A percentile compares a stretch with the other conserved stretches of the same genome.
phyloP scores from a whole-genome alignment of 495 filamentous ascomycete genomes.

The Xylaria flabelliformis region DNA sequence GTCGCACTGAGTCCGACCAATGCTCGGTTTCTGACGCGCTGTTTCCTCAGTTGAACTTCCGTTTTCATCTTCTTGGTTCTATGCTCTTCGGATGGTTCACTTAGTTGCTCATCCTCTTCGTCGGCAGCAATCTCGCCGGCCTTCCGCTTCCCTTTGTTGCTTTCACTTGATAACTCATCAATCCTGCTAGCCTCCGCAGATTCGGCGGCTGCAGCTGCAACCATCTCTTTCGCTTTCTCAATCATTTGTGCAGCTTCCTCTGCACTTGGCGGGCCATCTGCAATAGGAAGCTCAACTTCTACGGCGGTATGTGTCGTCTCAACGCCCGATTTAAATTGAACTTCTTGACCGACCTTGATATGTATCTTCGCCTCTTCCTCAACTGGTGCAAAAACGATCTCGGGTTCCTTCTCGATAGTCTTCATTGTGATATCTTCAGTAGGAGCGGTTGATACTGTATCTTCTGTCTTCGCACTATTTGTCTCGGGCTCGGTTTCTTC shows the following conservation, averaged over 20 bases:
- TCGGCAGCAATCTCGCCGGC: slow-evolving; percentile 68
- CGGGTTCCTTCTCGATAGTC: slow-evolving; percentile 49
- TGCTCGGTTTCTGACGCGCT: slow-evolving; percentile 81
- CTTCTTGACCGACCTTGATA: slow-evolving; percentile 72
- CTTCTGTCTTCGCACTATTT: slow-evolving; percentile 43
- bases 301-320: slow-evolving; percentile 78
- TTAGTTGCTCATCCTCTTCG: slow-evolving; percentile 48
- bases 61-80: slow-evolving; percentile 73
- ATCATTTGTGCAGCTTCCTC: slow-evolving; percentile 83
- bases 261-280: slow-evolving; percentile 68
- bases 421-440: slow-evolving; percentile 48
- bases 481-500: slow-evolving; percentile 44
- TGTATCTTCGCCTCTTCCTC: slow-evolving; percentile 67
- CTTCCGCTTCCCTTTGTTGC: slow-evolving; percentile 78
- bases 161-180: slow-evolving; percentile 40
- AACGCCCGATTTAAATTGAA: slow-evolving; percentile 66
- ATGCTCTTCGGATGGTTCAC: slow-evolving; percentile 61
- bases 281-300: slow-evolving; percentile 69
- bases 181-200: slow-evolving; percentile 48
- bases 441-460: slow-evolving; percentile 32
- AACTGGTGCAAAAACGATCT: slow-evolving; percentile 50
- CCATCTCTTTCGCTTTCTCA: slow-evolving; percentile 86
- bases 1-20: slow-evolving; percentile 83
- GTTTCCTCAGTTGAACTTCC: slow-evolving; percentile 76
- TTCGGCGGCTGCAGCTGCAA: slow-evolving; percentile 73